Evolutionary conservation across 169 alveolate genomes (phyloP), one percentile per base, ranked within the genome.

Genomic region (Eimeria maxima): DNA sequence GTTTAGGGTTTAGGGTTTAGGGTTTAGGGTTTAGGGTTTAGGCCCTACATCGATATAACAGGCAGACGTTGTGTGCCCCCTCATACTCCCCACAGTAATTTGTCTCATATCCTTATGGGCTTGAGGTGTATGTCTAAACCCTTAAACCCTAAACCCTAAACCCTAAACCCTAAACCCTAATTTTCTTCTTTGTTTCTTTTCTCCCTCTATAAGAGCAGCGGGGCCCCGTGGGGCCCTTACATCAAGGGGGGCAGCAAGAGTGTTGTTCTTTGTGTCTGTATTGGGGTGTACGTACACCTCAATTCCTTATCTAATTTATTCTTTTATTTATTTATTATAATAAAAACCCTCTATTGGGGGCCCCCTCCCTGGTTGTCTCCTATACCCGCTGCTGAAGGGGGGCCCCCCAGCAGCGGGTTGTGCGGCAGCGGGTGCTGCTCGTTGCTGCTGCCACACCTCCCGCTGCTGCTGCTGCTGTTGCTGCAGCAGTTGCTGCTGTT

Each of bases 401-500:
- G 55, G n/a, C 24, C 55, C 83, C 45, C 55, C 83, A 71, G 83
- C 83, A 71, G 83, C 83, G 45, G 83, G 55, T 4, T 10, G 47
- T 69, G 45, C 80, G 5, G 80, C 80, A 2, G 80, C 80, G 18
- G 80, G 47, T 11, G 80, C 90, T 50, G 90, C 73, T 80, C 50
- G n/a, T 33, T 78, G 33, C 65, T 78, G 65, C 65, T 78, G 67
- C 65, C n/a, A n/a, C n/a, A n/a, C n/a, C n/a, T n/a, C n/a, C n/a
- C n/a, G n/a, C 80, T 69, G 91, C 53, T 83, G 74, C 91, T 55
- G 91, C 74, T 83, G 74, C 53, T 83, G 50, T 53, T 83, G 53
- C 73, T 83, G 74, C 73, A n/a, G 91, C 73, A 29, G 91, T 55
- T 29, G 91, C 91, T 83, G 91, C 55, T 53, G 50, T 42, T n/a